Percentiles rank a stretch among this genome's conserved stretches.
phyloP scores from a whole-genome alignment of 305 asterid genomes.

The Ajuga reptans region DNA sequence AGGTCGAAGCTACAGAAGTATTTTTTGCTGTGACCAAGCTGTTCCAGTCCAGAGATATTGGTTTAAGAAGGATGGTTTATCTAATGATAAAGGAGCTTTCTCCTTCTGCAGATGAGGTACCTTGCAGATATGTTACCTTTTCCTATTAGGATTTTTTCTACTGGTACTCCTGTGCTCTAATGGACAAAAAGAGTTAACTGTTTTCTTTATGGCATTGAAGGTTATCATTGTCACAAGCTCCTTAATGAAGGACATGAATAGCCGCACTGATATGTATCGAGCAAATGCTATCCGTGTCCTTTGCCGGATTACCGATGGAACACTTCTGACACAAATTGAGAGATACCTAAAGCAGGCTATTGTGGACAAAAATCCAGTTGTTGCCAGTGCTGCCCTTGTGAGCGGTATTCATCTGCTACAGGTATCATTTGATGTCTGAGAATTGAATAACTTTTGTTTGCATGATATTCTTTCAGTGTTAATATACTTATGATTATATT shows the following conservation, averaged over 20 bases:
- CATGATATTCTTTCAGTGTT: constrained; percentile 2
- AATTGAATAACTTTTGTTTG: constrained; percentile 5
- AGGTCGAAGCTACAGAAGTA: constrained; percentile 89
- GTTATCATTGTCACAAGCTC: constrained; percentile 96
- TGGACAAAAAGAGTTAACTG: constrained; percentile 24
- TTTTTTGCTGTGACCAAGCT: constrained; percentile 90
- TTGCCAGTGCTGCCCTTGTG: constrained; percentile 96
- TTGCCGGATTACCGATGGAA: constrained; percentile 84
- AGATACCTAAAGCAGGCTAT: constrained; percentile 93
- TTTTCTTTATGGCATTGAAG: constrained; percentile 35
- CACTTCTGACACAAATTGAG: constrained; percentile 84
- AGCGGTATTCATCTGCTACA: constrained; percentile 89
- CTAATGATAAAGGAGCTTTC: constrained; percentile 85
- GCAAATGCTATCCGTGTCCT: constrained; percentile 95
- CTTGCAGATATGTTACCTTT: constrained; percentile 11
- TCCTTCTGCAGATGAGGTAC: constrained; percentile 87
- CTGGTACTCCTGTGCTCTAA: constrained; percentile 13
- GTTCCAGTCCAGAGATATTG: constrained; percentile 80
- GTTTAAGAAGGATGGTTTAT: constrained; percentile 92
- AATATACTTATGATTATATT: constrained; percentile 7
- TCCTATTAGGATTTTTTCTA: background rate
- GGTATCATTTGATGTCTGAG: constrained; percentile 34
- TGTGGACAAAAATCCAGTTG: constrained; percentile 90
- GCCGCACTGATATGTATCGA: constrained; percentile 92
- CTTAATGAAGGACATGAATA: constrained; percentile 93